Base-by-base conservation (phyloP, 305 asterid species). In the Plantago coronopus region DNA sequence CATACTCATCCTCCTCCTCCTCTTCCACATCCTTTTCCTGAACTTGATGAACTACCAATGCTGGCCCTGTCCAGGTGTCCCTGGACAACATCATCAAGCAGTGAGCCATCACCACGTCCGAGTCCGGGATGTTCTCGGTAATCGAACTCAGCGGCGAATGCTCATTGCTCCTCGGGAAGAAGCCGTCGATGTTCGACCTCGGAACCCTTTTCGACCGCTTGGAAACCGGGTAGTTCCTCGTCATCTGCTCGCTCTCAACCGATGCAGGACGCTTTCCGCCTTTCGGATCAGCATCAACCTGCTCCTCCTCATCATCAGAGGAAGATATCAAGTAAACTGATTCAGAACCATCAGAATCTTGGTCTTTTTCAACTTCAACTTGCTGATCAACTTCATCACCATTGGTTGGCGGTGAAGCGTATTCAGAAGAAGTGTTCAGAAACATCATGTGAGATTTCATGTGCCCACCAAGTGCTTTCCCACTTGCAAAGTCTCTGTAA, bases 381-480 rank as follows among this genome's bases (percentile, higher is more conserved):
- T n/a, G n/a, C n/a, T n/a, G n/a, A n/a, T n/a, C n/a, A n/a, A n/a
- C 67, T 13, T 60, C 74, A 0, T 57, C 50, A 0, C 64, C 67
- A 12, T 4, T 8, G 11, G 51, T 62, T 48, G 34, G 1, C 7
- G 34, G 34, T 22, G 51, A 53, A 9, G 43, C n/a, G n/a, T n/a
- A 48, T 12, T 43, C 40, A 34, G 57, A 55, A 5, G 68, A 64
- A 18, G 67, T 73, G 16, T 75, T 66, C 3, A 67, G 72, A 65
- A 78, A 79, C 83, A 78, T 72, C 81, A 78, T 71, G 74, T 91
- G 97, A 48, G 91, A 91, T 84, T 91, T 91, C 97, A 88, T 84
- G 76, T 90, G 97, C 5, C 96, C 94, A 31, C 97, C 97, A 9
- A 90, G 55, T 71, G 97, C 95, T 70, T 84, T 83, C 0, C 97